Evolutionary conservation across 441 rosid species (phyloP).

Genomic region (Populus hybrid): DNA sequence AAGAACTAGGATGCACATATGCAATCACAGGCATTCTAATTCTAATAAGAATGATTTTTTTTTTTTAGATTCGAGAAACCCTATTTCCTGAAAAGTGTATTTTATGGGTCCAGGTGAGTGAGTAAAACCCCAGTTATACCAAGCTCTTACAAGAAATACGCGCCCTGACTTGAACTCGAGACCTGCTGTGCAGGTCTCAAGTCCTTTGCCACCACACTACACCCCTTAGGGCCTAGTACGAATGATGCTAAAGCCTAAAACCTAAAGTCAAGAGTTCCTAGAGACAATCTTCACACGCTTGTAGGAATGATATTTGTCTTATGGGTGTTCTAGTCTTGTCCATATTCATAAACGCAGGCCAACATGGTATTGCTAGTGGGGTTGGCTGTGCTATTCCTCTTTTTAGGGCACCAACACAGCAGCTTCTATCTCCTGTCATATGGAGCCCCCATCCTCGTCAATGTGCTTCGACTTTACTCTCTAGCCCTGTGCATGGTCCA

Average conservation of each 20-base stretch:
- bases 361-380: not conserved
- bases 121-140: too few species aligned
- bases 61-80: too few species aligned
- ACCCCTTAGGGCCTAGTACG: too few species aligned
- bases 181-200: too few species aligned
- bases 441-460: constrained; percentile 11
- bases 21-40: not conserved
- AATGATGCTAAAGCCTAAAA: not conserved
- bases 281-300: constrained; percentile 18
- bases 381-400: constrained; percentile 1
- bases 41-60: not conserved
- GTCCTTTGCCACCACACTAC: too few species aligned
- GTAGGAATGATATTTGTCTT: not conserved
- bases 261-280: not conserved
- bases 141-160: too few species aligned
- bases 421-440: not conserved
- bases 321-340: not conserved
- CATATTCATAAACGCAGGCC: not conserved
- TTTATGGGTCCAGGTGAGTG: too few species aligned
- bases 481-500: not conserved
- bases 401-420: not conserved
- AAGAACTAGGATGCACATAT: not conserved
- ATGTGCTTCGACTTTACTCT: not conserved
- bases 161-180: too few species aligned
- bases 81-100: too few species aligned